phyloP scores from a whole-genome alignment of 148 eudicot genomes.

The Rhododendron williamsianum region DNA sequence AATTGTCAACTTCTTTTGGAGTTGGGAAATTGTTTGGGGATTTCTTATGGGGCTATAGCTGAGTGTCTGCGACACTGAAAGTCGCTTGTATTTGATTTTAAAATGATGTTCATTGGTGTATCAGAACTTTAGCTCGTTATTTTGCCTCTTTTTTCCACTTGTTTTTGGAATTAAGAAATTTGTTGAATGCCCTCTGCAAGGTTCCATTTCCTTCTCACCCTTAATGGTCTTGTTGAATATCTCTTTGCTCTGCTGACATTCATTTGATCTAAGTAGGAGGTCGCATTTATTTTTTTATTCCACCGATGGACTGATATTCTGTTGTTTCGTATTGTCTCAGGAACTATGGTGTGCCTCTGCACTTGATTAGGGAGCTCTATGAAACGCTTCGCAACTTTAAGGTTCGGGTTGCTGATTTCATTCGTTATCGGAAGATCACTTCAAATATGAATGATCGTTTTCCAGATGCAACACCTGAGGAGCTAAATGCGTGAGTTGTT shows the following conservation, averaged over 20 bases:
- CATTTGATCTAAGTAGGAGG: neutral
- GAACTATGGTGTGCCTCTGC: constrained; percentile 95
- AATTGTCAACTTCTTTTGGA: neutral
- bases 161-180: neutral
- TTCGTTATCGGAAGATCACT: constrained; percentile 92
- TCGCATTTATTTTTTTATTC: neutral
- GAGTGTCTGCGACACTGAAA: neutral
- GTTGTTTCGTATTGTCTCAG: constrained; percentile 20
- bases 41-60: neutral
- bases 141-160: neutral
- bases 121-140: neutral
- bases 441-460: constrained; percentile 99
- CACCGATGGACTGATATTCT: neutral
- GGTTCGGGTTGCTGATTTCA: constrained; percentile 91
- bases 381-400: constrained; percentile 97
- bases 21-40: neutral
- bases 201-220: neutral
- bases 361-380: constrained; percentile 94
- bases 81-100: neutral
- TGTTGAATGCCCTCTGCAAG: neutral
- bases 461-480: constrained; percentile 97
- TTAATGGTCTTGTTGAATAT: neutral
- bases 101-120: neutral
- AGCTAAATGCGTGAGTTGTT: constrained; percentile 58
- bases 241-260: neutral